Evolutionary conservation across 805 yeast genomes (phyloP).

Genomic region (Candida parachauliodes): DNA sequence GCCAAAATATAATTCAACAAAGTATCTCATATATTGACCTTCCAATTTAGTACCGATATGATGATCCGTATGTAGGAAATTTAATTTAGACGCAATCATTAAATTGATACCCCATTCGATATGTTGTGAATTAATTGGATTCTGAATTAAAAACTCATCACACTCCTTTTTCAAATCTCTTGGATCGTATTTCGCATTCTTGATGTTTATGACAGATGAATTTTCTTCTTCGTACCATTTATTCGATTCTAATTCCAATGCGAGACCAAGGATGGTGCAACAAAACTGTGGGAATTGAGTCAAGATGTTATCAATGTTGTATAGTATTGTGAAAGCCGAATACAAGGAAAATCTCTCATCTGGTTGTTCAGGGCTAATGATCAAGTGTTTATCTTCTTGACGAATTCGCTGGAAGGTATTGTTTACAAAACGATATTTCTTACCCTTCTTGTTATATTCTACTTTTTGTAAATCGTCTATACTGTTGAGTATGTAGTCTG

Average conservation of each 20-base stretch:
- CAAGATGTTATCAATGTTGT: conserved; percentile 35
- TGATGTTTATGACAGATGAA: conserved; percentile 36
- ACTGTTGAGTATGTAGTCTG: conserved; percentile 35
- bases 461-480: conserved; percentile 30
- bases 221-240: conserved; percentile 49
- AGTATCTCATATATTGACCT: conserved; percentile 35
- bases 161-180: conserved; percentile 26
- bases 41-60: conserved; percentile 49
- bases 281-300: conserved; percentile 39
- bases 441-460: conserved; percentile 41
- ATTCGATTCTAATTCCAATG: conserved; percentile 46
- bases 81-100: conserved; percentile 44
- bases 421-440: conserved; percentile 46
- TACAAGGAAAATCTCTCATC: conserved; percentile 32
- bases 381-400: conserved; percentile 47
- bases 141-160: conserved; percentile 23
- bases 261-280: conserved; percentile 45
- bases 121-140: conserved; percentile 29
- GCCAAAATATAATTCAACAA: conserved; percentile 39
- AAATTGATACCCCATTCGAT: conserved; percentile 41
- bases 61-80: conserved; percentile 55
- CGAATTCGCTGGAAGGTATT: conserved; percentile 47
- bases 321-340: conserved; percentile 43
- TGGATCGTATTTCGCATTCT: conserved; percentile 32
- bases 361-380: conserved; percentile 31